A percentile compares a stretch with the other conserved stretches of the same genome.
Evolutionary conservation across 768 basidiomycete species (phyloP).

Genomic region (Hebeloma cylindrosporum): DNA sequence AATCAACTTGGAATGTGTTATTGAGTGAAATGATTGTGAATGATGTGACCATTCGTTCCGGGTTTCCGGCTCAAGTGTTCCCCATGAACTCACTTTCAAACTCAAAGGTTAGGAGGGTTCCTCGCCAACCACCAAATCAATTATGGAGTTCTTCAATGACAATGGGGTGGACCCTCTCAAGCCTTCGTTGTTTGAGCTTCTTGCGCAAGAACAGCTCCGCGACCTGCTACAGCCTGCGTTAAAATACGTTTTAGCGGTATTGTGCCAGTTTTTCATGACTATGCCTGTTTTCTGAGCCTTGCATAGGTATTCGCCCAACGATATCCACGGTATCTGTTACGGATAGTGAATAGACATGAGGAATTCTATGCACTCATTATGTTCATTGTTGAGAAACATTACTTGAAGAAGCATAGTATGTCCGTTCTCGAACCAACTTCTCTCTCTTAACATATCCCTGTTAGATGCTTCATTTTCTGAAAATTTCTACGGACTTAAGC

Average conservation of each 20-base stretch:
- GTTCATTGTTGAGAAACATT: conserved; percentile 88
- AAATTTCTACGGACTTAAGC: conserved; percentile 92
- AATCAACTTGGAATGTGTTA: no score
- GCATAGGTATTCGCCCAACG: conserved; percentile 88
- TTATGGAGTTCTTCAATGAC: conserved; percentile 84
- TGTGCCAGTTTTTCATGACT: conserved; percentile 22
- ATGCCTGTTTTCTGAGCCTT: background rate
- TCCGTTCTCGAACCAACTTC: background rate
- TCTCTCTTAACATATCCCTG: conserved; percentile 5
- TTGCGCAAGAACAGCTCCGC: conserved; percentile 91
- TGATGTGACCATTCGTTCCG: no score
- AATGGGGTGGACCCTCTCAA: conserved; percentile 70
- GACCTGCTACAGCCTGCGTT: conserved; percentile 92
- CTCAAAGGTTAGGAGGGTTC: no score
- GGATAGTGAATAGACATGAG: conserved; percentile 92
- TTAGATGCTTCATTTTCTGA: conserved; percentile 93
- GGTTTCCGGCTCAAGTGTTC: no score
- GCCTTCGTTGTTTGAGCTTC: conserved; percentile 86
- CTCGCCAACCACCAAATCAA: no score
- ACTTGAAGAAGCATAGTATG: conserved; percentile 84
- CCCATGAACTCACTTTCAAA: no score
- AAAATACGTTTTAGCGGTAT: conserved; percentile 89
- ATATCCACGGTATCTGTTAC: conserved; percentile 89
- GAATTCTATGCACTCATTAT: conserved; percentile 92
- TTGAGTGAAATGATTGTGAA: no score